Conservation (phyloP, 2,329 filamentous ascomycete genomes). For the Sporothrix variecibatus region DNA sequence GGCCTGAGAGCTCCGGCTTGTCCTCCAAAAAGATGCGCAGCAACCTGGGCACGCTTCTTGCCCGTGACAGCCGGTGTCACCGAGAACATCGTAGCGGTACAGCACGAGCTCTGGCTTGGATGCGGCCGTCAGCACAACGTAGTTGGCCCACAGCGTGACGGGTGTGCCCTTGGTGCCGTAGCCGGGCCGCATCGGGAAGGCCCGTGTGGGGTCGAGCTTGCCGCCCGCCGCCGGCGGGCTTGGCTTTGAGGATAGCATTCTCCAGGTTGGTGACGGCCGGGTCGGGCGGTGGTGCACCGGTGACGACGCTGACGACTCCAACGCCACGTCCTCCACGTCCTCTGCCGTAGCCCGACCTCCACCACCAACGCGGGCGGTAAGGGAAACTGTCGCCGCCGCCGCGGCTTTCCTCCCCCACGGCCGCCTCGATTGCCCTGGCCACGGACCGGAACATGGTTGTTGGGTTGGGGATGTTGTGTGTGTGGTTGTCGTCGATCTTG, state of each 20-base stretch:
- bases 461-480: background rate
- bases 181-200: conserved; percentile 29
- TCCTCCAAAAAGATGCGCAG: conserved; percentile 35
- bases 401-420: background rate
- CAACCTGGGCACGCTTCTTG: conserved; percentile 32
- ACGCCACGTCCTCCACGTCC: background rate
- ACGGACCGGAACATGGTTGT: background rate
- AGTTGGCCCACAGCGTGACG: conserved; percentile 35
- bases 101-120: conserved; percentile 29
- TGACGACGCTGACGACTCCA: background rate
- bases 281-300: conserved; percentile 20
- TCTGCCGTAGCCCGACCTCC: background rate
- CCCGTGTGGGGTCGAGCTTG: background rate
- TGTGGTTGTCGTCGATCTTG: background rate
- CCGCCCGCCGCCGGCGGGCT: background rate
- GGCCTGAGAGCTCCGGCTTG: conserved; percentile 29
- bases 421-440: background rate
- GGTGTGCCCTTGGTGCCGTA: conserved; percentile 31
- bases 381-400: background rate
- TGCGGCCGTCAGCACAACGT: conserved; percentile 30
- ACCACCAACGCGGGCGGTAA: conserved; percentile 5
- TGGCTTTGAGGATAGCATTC: conserved; percentile 20
- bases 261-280: conserved; percentile 22
- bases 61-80: conserved; percentile 29
- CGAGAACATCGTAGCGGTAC: conserved; percentile 33